Conservation (phyloP, 805 yeast species). For the Yamadazyma ubonensis region DNA sequence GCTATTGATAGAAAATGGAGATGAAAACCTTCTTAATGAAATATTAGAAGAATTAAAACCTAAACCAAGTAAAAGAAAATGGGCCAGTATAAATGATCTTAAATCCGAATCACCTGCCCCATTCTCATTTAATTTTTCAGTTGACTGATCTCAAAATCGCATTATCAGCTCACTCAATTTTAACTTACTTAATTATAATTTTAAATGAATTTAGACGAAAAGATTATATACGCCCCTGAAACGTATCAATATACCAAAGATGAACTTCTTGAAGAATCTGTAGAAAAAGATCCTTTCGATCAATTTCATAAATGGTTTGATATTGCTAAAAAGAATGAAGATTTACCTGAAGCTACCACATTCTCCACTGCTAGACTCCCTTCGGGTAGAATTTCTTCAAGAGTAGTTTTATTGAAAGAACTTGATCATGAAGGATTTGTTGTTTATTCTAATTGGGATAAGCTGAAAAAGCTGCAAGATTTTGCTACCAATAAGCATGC, state of each 20-base stretch:
- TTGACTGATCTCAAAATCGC: slow-evolving; percentile 7
- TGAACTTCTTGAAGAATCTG: slow-evolving; percentile 52
- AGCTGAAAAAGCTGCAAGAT: slow-evolving; percentile 79
- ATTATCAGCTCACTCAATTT: not conserved
- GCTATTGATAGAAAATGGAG: slow-evolving; percentile 43
- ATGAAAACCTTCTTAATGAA: slow-evolving; percentile 18
- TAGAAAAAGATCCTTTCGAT: slow-evolving; percentile 59
- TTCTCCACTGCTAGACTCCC: slow-evolving; percentile 90
- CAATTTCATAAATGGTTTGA: slow-evolving; percentile 87
- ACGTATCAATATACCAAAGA: slow-evolving; percentile 83
- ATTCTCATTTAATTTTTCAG: slow-evolving; percentile 13
- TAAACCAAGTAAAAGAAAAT: slow-evolving; percentile 4
- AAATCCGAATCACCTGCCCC: not conserved
- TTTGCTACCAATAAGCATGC: slow-evolving; percentile 72
- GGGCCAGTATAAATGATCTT: slow-evolving; percentile 2
- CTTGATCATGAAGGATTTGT: slow-evolving; percentile 82
- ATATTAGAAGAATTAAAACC: slow-evolving; percentile 6
- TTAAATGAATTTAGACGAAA: slow-evolving; percentile 14
- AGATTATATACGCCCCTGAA: slow-evolving; percentile 68
- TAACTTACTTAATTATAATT: not conserved
- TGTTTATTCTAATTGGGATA: slow-evolving; percentile 88
- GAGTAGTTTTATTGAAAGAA: slow-evolving; percentile 86
- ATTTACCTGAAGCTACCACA: slow-evolving; percentile 78
- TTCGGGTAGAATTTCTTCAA: slow-evolving; percentile 82
- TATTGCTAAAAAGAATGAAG: slow-evolving; percentile 63